Evolutionary conservation across 2,329 filamentous ascomycete species (phyloP).

Genomic region (Aspergillus costaricaensis): DNA sequence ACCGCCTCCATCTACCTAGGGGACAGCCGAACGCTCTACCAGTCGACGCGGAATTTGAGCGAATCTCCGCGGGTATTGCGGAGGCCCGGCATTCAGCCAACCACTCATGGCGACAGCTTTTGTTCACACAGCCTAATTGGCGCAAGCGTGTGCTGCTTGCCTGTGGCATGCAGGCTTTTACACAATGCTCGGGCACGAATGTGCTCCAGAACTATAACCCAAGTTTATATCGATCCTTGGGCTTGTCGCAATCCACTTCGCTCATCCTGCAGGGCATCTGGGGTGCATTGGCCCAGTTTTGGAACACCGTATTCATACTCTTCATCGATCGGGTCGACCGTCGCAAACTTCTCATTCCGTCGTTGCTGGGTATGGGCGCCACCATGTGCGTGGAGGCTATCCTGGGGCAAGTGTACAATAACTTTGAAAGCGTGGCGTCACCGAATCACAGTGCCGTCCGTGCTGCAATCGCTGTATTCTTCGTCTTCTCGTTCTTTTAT

Average conservation of each 20-base stretch:
- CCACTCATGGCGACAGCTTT: constrained; percentile 43
- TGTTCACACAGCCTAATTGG: constrained; percentile 48
- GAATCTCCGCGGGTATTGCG: constrained; percentile 45
- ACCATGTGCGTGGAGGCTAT: constrained; percentile 45
- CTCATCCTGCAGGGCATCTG: constrained; percentile 56
- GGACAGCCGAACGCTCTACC: constrained; percentile 31
- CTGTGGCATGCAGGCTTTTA: constrained; percentile 53
- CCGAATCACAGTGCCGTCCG: constrained; percentile 41
- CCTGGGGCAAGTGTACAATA: constrained; percentile 38
- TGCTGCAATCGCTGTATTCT: constrained; percentile 51
- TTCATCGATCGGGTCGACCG: constrained; percentile 52
- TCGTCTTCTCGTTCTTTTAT: constrained; percentile 50
- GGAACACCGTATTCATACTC: constrained; percentile 50
- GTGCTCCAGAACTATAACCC: constrained; percentile 50
- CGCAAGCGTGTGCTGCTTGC: constrained; percentile 51
- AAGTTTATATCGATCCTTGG: constrained; percentile 48
- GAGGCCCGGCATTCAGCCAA: constrained; percentile 39
- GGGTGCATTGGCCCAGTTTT: constrained; percentile 52
- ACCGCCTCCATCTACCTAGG: constrained; percentile 24
- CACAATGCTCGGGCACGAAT: constrained; percentile 52
- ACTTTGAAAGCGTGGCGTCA: constrained; percentile 28
- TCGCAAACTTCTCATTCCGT: constrained; percentile 52
- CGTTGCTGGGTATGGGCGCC: constrained; percentile 46
- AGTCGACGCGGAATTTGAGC: constrained; percentile 45
- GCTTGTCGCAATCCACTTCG: constrained; percentile 47